Percentiles rank a stretch among this genome's conserved stretches.
Conservation (phyloP, 495 filamentous ascomycete species). For the Podospora didyma region DNA sequence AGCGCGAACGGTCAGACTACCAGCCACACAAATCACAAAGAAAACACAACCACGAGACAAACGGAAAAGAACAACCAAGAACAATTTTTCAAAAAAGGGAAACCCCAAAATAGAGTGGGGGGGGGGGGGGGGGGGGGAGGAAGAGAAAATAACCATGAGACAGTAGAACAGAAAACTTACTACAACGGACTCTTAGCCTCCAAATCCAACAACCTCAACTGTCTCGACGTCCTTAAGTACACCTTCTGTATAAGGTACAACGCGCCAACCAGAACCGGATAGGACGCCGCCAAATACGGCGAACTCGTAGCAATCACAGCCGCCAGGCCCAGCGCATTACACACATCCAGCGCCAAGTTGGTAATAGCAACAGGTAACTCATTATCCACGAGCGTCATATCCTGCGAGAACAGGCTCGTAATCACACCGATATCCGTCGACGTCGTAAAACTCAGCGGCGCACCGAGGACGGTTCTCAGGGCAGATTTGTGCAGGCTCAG, state of each 20-base stretch:
- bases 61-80: too few relatives aligned
- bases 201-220: constrained; percentile 53
- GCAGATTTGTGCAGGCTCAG: not conserved
- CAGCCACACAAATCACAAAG: not conserved
- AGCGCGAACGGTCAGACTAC: not conserved
- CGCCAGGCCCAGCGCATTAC: constrained; percentile 17
- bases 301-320: constrained; percentile 27
- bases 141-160: not conserved
- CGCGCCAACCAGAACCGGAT: constrained; percentile 27
- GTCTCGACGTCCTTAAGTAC: constrained; percentile 55
- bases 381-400: constrained; percentile 27
- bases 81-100: too few relatives aligned
- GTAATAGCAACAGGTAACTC: constrained; percentile 10
- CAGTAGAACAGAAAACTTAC: not conserved
- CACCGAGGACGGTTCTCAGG: not conserved
- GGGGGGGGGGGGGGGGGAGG: too few relatives aligned
- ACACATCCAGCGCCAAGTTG: not conserved
- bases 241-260: constrained; percentile 48
- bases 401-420: constrained; percentile 29
- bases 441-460: constrained; percentile 15
- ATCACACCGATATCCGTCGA: constrained; percentile 19
- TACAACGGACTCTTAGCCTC: constrained; percentile 22
- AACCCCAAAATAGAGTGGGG: too few relatives aligned
- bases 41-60: too few relatives aligned
- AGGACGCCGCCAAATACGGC: constrained; percentile 21